Evolutionary conservation across 1,139 yeast genomes (phyloP).

Genomic region (Yamadazyma epiphylla): DNA sequence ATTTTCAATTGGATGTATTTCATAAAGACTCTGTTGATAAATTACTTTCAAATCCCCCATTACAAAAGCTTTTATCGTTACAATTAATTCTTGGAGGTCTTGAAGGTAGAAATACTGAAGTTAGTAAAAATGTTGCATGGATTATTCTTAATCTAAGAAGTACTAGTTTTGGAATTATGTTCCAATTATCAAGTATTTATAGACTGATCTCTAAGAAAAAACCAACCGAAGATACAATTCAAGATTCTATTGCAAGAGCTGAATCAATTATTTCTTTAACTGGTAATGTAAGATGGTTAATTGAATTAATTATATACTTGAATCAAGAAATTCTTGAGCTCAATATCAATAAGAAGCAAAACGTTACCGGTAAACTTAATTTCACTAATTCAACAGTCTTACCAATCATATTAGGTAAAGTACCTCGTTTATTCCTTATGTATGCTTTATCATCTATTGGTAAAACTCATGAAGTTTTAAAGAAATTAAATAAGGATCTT

Average conservation of each 20-base stretch:
- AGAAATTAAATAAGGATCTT: conserved; percentile 41
- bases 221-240: conserved; percentile 46
- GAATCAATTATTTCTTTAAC: conserved; percentile 58
- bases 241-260: conserved; percentile 54
- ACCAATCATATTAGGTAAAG: conserved; percentile 58
- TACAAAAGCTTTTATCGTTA: conserved; percentile 60
- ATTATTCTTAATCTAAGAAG: conserved; percentile 65
- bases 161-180: conserved; percentile 71
- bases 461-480: conserved; percentile 59
- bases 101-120: conserved; percentile 36
- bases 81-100: conserved; percentile 67
- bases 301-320: conserved; percentile 63
- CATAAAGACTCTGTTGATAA: conserved; percentile 68
- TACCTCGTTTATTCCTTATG: conserved; percentile 66
- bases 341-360: conserved; percentile 18
- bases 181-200: conserved; percentile 61
- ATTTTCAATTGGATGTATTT: conserved; percentile 60
- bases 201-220: conserved; percentile 51
- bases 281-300: conserved; percentile 77
- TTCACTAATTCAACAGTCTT: conserved; percentile 38
- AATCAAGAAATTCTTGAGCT: conserved; percentile 62
- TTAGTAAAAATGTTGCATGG: conserved; percentile 59
- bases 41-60: conserved; percentile 66
- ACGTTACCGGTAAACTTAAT: conserved; percentile 20
- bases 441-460: conserved; percentile 69